phyloP scores from a whole-genome alignment of 148 eudicot genomes.

The Chenopodium quinoa region DNA sequence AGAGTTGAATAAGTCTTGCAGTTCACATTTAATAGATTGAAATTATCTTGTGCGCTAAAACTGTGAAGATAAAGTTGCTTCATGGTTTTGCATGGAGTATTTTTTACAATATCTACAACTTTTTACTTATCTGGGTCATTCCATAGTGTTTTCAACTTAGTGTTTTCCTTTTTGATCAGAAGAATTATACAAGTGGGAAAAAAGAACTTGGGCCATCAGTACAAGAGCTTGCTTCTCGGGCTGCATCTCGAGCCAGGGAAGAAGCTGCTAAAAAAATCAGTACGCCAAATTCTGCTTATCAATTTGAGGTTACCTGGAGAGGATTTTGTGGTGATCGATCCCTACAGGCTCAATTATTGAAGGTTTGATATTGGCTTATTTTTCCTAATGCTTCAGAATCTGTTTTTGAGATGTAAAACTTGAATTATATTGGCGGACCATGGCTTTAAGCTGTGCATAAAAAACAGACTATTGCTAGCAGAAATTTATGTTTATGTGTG shows the following conservation, averaged over 20 bases:
- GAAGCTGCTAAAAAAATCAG: slow-evolving; percentile 80
- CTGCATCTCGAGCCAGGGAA: slow-evolving; percentile 71
- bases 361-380: slow-evolving; percentile 42
- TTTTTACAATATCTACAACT: not conserved
- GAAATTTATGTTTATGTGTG: not conserved
- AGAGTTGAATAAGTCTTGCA: not conserved
- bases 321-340: slow-evolving; percentile 73
- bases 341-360: slow-evolving; percentile 70
- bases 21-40: not conserved
- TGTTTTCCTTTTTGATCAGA: slow-evolving; percentile 24
- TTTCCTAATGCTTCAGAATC: not conserved
- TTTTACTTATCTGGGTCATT: not conserved
- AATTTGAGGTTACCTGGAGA: slow-evolving; percentile 88
- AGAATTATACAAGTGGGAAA: slow-evolving; percentile 34
- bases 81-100: not conserved
- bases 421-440: not conserved
- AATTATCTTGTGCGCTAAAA: not conserved
- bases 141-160: not conserved
- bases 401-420: slow-evolving; percentile 5
- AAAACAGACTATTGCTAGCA: not conserved
- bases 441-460: not conserved
- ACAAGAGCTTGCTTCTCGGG: slow-evolving; percentile 87
- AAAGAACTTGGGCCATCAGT: slow-evolving; percentile 59
- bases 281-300: slow-evolving; percentile 85
- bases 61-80: not conserved